These are phyloP conservation scores for Tuber melanosporum DNA, from an alignment of 495 filamentous ascomycete genomes.

Conservation along the genomic window DNA sequence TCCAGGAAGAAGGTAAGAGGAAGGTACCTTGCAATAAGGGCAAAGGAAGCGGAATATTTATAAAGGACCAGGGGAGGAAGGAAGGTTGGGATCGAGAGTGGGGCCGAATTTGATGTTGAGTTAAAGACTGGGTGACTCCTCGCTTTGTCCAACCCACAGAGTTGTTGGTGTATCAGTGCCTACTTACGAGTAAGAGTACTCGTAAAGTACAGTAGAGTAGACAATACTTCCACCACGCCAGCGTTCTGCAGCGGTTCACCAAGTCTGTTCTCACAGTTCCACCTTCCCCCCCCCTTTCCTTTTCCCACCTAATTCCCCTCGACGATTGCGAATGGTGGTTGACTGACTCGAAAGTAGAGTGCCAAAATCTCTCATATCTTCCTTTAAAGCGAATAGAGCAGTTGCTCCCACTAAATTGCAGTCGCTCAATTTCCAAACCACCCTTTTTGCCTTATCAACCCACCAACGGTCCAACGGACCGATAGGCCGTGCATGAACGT, in stretches of 20 bases:
- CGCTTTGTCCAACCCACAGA: background rate
- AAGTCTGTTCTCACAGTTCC: background rate
- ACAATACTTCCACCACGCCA: background rate
- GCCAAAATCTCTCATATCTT: slow-evolving; percentile 20
- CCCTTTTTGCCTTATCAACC: background rate
- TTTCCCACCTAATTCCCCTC: background rate
- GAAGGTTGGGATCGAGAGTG: background rate
- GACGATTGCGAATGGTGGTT: slow-evolving; percentile 26
- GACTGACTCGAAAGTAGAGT: slow-evolving; percentile 19
- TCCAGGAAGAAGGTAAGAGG: background rate
- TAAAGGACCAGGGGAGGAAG: background rate
- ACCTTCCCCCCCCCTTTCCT: background rate
- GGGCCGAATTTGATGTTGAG: background rate
- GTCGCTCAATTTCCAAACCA: background rate
- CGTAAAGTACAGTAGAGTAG: background rate
- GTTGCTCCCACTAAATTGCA: background rate
- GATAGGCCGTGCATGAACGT: background rate
- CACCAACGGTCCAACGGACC: background rate
- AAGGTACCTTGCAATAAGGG: background rate
- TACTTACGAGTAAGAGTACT: background rate
- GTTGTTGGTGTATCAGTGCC: background rate
- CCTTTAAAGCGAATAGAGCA: background rate
- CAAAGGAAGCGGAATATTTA: background rate
- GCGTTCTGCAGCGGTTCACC: background rate
- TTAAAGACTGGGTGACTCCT: background rate